Percentiles rank a stretch among this genome's conserved stretches.
Conservation (phyloP, 495 filamentous ascomycete species). For the Aspergillus campestris region DNA sequence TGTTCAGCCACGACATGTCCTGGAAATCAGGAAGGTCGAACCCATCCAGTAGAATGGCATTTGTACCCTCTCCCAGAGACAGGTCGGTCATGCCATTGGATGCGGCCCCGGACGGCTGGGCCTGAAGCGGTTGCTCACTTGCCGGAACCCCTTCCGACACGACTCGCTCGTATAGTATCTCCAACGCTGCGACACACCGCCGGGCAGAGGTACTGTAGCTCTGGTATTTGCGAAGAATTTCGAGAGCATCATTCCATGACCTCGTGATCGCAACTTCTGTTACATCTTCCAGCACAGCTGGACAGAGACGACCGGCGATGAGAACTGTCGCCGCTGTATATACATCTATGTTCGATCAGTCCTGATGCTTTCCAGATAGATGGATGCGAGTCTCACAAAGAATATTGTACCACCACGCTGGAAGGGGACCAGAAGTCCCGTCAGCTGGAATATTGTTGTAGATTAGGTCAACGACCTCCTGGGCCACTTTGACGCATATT, state of each 20-base stretch:
- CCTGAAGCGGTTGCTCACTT: background rate
- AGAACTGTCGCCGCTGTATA: slow-evolving; percentile 34
- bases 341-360: slow-evolving; percentile 14
- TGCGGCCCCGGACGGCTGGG: background rate
- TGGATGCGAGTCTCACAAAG: slow-evolving; percentile 17
- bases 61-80: slow-evolving; percentile 23
- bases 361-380: background rate
- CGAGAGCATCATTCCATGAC: slow-evolving; percentile 26
- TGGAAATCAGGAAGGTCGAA: slow-evolving; percentile 29
- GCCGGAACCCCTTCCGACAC: slow-evolving; percentile 12
- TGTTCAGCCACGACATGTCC: slow-evolving; percentile 35
- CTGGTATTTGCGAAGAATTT: slow-evolving; percentile 28
- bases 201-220: slow-evolving; percentile 26
- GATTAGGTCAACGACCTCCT: slow-evolving; percentile 29
- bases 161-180: slow-evolving; percentile 31
- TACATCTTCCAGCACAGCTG: slow-evolving; percentile 22
- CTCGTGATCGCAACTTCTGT: slow-evolving; percentile 16
- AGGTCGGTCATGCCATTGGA: slow-evolving; percentile 15
- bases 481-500: slow-evolving; percentile 30
- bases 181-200: slow-evolving; percentile 30
- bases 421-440: slow-evolving; percentile 26
- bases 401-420: slow-evolving; percentile 37
- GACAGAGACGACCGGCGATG: slow-evolving; percentile 27
- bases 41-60: slow-evolving; percentile 19
- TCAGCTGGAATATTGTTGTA: slow-evolving; percentile 25